Evolutionary conservation across 2,329 filamentous ascomycete genomes (phyloP).

Genomic region (Paecilomyces sp.): DNA sequence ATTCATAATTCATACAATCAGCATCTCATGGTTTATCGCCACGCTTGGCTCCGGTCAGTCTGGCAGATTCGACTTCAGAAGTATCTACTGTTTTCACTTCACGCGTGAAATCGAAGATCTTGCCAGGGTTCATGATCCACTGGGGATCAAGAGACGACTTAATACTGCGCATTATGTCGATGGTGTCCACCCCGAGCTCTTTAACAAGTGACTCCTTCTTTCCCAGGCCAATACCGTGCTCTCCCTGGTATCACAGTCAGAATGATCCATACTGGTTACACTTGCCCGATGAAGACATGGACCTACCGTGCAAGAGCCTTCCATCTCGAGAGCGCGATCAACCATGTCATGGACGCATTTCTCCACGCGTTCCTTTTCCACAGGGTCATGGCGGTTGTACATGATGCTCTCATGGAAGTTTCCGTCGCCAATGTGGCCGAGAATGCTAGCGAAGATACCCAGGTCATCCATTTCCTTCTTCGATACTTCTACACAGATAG

Average conservation of each 20-base stretch:
- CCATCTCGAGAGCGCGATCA: constrained; percentile 83
- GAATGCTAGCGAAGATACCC: constrained; percentile 76
- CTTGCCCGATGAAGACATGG: constrained; percentile 3
- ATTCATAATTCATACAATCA: not conserved
- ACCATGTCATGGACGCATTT: constrained; percentile 85
- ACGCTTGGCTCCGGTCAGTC: constrained; percentile 2
- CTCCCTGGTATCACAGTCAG: constrained; percentile 44
- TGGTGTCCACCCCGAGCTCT: constrained; percentile 72
- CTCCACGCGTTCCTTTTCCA: constrained; percentile 69
- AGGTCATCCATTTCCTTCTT: constrained; percentile 85
- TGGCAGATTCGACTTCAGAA: constrained; percentile 5
- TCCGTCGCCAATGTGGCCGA: constrained; percentile 87
- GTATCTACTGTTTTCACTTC: constrained; percentile 3
- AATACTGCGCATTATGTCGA: constrained; percentile 77
- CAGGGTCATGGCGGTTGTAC: constrained; percentile 64
- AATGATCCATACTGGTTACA: not conserved
- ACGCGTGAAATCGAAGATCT: constrained; percentile 65
- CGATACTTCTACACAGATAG: constrained; percentile 57
- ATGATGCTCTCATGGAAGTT: constrained; percentile 94
- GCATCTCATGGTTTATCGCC: not conserved
- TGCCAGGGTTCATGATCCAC: constrained; percentile 88
- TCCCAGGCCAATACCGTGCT: constrained; percentile 78
- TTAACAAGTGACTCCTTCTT: constrained; percentile 74
- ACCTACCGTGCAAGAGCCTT: constrained; percentile 71
- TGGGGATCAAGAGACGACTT: constrained; percentile 76